A percentile compares a stretch with the other conserved stretches of the same genome.
These are phyloP conservation scores for Hymenoscyphus albidus DNA, from an alignment of 2,329 filamentous ascomycete species.

Conservation along the genomic window DNA sequence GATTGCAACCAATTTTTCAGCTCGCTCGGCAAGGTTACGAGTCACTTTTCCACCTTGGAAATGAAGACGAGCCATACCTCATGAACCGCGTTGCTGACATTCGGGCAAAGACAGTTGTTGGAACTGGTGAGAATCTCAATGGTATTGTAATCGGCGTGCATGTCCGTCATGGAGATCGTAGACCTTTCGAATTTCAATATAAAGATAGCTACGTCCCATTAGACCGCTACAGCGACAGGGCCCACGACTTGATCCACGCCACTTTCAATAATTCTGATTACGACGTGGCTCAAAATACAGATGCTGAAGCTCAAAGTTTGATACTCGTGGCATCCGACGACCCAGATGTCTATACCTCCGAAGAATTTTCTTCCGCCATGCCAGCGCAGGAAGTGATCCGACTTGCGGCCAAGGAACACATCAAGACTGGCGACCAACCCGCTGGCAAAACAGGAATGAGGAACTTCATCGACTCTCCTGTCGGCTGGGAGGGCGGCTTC, in stretches of 20 bases:
- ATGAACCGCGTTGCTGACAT: slow-evolving; percentile 55
- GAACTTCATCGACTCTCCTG: slow-evolving; percentile 69
- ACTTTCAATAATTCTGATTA: slow-evolving; percentile 41
- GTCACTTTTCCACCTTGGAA: slow-evolving; percentile 65
- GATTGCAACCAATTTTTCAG: slow-evolving; percentile 59
- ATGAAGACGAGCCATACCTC: slow-evolving; percentile 64
- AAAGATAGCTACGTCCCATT: slow-evolving; percentile 73
- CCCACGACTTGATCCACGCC: slow-evolving; percentile 50
- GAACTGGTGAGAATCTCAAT: slow-evolving; percentile 41
- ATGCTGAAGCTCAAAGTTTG: slow-evolving; percentile 42
- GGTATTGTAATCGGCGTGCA: slow-evolving; percentile 66
- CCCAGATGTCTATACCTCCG: slow-evolving; percentile 64
- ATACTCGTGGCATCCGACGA: slow-evolving; percentile 75
- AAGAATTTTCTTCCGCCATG: slow-evolving; percentile 55
- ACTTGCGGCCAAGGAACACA: slow-evolving; percentile 61
- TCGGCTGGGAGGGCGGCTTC: slow-evolving; percentile 88
- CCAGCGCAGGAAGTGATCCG: slow-evolving; percentile 74
- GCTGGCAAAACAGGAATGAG: slow-evolving; percentile 46
- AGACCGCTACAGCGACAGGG: slow-evolving; percentile 61
- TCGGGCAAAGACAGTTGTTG: slow-evolving; percentile 40
- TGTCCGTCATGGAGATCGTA: slow-evolving; percentile 74
- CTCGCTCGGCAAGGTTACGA: slow-evolving; percentile 69
- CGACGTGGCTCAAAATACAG: slow-evolving; percentile 36
- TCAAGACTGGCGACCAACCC: slow-evolving; percentile 36
- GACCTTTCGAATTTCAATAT: slow-evolving; percentile 75